Conservation (phyloP, 2,329 filamentous ascomycete genomes). For the Exutisphaerella laricina region DNA sequence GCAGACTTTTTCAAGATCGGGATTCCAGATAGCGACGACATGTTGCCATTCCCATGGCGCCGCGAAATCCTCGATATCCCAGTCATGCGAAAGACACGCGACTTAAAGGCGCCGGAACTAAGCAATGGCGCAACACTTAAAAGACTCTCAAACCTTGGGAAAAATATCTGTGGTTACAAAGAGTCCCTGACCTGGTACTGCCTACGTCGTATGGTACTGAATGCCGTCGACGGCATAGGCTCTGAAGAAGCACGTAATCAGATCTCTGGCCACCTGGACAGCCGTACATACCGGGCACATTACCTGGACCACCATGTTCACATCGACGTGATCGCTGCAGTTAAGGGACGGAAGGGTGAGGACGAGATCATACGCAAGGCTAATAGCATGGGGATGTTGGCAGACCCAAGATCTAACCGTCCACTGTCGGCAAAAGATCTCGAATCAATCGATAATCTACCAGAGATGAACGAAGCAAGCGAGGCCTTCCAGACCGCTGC, state of each 20-base stretch:
- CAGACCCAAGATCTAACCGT: neutral
- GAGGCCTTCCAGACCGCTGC: neutral
- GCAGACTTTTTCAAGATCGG: neutral
- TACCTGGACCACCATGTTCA: constrained; percentile 3
- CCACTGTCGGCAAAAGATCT: neutral
- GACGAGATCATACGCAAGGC: constrained; percentile 3
- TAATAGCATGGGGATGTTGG: constrained; percentile 3
- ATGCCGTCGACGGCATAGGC: neutral
- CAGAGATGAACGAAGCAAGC: neutral
- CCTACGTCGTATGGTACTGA: neutral
- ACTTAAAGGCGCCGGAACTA: neutral
- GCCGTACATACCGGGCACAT: constrained; percentile 4
- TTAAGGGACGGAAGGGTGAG: neutral
- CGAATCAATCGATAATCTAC: neutral
- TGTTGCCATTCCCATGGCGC: neutral
- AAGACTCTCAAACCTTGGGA: neutral
- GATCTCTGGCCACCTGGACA: constrained; percentile 3
- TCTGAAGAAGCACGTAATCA: constrained; percentile 11
- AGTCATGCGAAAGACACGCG: neutral
- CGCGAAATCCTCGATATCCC: neutral
- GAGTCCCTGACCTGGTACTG: neutral
- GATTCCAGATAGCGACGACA: neutral
- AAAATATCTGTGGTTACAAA: neutral
- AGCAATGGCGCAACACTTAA: neutral
- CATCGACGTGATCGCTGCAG: neutral